Conservation (phyloP, 2,329 filamentous ascomycete genomes). For the Nothophaeocryptopus gaeumannii region DNA sequence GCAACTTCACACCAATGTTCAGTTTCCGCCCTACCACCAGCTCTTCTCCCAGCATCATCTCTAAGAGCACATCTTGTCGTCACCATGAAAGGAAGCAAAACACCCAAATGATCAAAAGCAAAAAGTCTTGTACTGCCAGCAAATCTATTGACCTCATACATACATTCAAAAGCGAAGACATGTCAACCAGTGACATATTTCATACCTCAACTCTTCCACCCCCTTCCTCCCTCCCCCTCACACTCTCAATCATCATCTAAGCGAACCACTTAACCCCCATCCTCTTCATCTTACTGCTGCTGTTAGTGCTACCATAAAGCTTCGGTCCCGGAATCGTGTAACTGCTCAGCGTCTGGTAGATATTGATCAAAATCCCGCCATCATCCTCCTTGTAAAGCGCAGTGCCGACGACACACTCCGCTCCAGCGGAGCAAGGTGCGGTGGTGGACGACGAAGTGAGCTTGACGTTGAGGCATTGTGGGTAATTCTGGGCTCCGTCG, state of each 20-base stretch:
- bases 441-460: conserved; percentile 46
- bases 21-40: too few species aligned
- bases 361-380: conserved; percentile 58
- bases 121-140: too few species aligned
- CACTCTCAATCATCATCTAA: background rate
- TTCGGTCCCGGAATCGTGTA: conserved; percentile 55
- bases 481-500: conserved; percentile 47
- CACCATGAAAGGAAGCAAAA: too few species aligned
- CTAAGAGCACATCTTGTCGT: too few species aligned
- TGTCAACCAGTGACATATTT: conserved; percentile 4
- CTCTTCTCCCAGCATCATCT: too few species aligned
- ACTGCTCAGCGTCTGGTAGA: conserved; percentile 50
- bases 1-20: too few species aligned
- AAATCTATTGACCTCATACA: too few species aligned
- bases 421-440: conserved; percentile 40
- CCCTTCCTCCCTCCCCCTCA: background rate
- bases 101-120: too few species aligned
- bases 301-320: conserved; percentile 10
- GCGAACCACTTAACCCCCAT: background rate
- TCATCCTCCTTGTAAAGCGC: conserved; percentile 57
- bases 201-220: background rate
- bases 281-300: conserved; percentile 3
- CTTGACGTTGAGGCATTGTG: conserved; percentile 57
- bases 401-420: conserved; percentile 51
- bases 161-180: background rate